Base-by-base conservation (phyloP, 2,329 filamentous ascomycete genomes). In the Magnaporthiopsis rhizophila region DNA sequence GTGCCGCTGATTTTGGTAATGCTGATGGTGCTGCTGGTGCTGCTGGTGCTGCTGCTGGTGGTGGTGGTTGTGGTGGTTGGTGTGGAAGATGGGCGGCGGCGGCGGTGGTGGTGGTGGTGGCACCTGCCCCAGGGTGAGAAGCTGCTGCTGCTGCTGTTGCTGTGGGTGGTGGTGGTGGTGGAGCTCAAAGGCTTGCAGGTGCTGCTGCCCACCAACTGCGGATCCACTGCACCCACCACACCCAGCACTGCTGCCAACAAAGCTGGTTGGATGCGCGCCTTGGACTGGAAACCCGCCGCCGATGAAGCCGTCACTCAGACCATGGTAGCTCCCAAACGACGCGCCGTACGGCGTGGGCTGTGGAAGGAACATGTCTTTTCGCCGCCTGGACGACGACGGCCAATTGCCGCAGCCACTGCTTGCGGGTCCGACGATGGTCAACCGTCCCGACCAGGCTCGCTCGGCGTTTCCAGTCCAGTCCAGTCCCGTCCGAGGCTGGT, bases 291-390 rank as follows among this genome's bases (percentile, higher is more conserved):
- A 65, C 66, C 69, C 66, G 68, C 73, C 72, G 50, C 72, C 68
- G 11, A 71, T 65, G 65, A 74, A 71, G 64, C 72, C 69, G 67
- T 73, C 69, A 66, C 71, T 74, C 69, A 80, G 71, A 69, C 76
- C 78, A 75, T 79, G 79, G 56, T 75, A 76, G 26, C 26, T 26
- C 69, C 73, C 76, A 70, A 78, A 79, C 69, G 77, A 74, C 68
- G 76, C 73, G 68, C 69, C 73, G 68, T 79, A 82, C 64, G 81
- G 78, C 64, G 80, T 80, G 64, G 80, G 76, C 69, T 83, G 80
- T 71, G 82, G 79, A 73, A 83, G 79, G 76, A 83, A 85, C 82
- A 85, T 85, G 74, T 75, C 79, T 71, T 69, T 38, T 15, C 12
- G 36, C 36, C 3, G 12, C 36, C 59, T 12, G 56, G 57, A 3